These are phyloP conservation scores for Diaporthe ilicicola DNA, from an alignment of 2,329 filamentous ascomycete species.

Conservation along the genomic window DNA sequence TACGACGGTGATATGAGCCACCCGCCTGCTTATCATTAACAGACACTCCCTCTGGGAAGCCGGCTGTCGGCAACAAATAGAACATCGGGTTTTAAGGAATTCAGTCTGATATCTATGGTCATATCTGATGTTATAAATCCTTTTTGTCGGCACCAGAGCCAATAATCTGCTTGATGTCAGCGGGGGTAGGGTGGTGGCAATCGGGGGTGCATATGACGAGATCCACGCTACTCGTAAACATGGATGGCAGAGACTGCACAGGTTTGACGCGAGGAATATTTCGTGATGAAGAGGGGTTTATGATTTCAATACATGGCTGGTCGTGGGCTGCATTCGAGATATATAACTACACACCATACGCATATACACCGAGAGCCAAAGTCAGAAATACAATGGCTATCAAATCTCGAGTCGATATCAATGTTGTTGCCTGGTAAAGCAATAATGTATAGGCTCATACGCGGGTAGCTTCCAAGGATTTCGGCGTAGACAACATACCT, in stretches of 20 bases:
- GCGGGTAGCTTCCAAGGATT: too few relatives aligned
- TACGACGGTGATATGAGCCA: background rate
- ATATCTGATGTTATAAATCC: background rate
- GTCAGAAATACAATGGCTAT: too few relatives aligned
- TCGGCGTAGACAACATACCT: too few relatives aligned
- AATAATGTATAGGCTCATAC: too few relatives aligned
- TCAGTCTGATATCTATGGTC: background rate
- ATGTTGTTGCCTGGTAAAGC: too few relatives aligned
- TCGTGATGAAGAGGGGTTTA: slow-evolving; percentile 4
- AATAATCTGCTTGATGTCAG: background rate
- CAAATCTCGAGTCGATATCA: too few relatives aligned
- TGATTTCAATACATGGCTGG: too few relatives aligned
- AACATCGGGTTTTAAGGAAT: background rate
- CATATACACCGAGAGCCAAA: too few relatives aligned
- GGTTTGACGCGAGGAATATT: background rate
- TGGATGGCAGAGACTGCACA: background rate
- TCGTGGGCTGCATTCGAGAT: too few relatives aligned
- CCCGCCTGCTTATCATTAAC: slow-evolving; percentile 12
- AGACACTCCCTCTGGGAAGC: background rate
- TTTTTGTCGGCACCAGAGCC: background rate
- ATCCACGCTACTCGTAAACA: slow-evolving; percentile 14
- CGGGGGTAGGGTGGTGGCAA: slow-evolving; percentile 14
- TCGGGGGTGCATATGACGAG: slow-evolving; percentile 31
- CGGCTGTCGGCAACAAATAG: background rate
- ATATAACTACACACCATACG: too few relatives aligned